Percentiles rank a stretch among this genome's conserved stretches.
These are phyloP conservation scores for Rhodotorula sp. DNA, from an alignment of 1,284 basidiomycete species.

Conservation along the genomic window DNA sequence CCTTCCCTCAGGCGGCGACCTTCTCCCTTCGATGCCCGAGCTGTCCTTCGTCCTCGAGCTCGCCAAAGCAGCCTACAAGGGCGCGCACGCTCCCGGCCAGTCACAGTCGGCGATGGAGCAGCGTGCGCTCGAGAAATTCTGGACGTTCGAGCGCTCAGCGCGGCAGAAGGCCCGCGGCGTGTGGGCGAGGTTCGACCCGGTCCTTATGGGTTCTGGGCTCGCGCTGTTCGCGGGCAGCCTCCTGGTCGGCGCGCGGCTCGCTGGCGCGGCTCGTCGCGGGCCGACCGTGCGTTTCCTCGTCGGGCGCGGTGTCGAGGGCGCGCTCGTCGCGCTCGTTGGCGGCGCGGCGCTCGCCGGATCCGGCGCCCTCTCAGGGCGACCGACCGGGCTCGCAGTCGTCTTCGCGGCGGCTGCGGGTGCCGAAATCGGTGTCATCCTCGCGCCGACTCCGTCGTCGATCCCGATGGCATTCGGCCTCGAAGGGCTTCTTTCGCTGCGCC, in stretches of 20 bases:
- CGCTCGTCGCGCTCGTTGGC: conserved; percentile 41
- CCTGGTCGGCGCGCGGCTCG: conserved; percentile 49
- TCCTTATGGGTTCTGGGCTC: conserved; percentile 69
- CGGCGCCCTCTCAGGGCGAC: conserved; percentile 4
- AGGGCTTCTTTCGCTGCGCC: not conserved
- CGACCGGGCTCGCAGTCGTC: not conserved
- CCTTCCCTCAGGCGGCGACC: conserved; percentile 66
- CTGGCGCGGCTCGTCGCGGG: conserved; percentile 39
- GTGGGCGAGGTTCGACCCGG: conserved; percentile 91
- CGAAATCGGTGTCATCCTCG: conserved; percentile 47
- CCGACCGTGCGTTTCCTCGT: conserved; percentile 26
- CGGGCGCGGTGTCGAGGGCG: conserved; percentile 44
- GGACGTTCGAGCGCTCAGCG: conserved; percentile 30
- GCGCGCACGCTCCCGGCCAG: conserved; percentile 37
- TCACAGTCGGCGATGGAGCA: conserved; percentile 24
- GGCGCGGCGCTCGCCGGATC: not conserved
- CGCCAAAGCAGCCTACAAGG: conserved; percentile 37
- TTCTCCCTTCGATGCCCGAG: conserved; percentile 52
- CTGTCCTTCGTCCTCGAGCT: conserved; percentile 41
- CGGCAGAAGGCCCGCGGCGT: conserved; percentile 59
- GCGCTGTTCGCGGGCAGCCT: conserved; percentile 52
- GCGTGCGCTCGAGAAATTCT: conserved; percentile 36
- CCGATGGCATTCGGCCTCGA: not conserved
- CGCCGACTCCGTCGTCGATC: conserved; percentile 12
- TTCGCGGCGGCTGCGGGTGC: conserved; percentile 45